Percentiles rank a stretch among this genome's conserved stretches.
Evolutionary conservation across 2,329 filamentous ascomycete genomes (phyloP).

Genomic region (Aureobasidium melanogenum): DNA sequence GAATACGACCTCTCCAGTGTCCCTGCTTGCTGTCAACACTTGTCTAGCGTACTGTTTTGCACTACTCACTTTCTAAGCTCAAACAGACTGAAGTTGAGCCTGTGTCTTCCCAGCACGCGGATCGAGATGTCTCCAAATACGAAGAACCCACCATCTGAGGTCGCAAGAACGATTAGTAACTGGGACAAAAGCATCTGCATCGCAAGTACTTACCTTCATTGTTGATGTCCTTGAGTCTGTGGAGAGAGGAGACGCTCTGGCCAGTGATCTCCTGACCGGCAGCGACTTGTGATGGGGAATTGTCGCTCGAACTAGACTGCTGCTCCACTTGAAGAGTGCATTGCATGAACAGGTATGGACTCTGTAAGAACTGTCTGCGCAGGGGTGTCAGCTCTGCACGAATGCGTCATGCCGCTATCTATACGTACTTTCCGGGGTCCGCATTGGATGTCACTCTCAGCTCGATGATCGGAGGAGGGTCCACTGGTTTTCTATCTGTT

Average conservation of each 20-base stretch:
- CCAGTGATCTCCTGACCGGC: constrained; percentile 38
- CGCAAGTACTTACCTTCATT: constrained; percentile 44
- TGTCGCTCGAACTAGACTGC: constrained; percentile 32
- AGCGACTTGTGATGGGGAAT: neutral
- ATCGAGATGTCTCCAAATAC: constrained; percentile 85
- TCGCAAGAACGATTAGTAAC: neutral
- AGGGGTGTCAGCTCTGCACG: constrained; percentile 13
- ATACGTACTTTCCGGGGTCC: constrained; percentile 52
- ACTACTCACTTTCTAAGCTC: constrained; percentile 53
- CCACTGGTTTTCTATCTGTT: constrained; percentile 73
- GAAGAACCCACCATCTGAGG: constrained; percentile 70
- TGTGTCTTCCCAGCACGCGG: constrained; percentile 61
- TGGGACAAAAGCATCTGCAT: neutral
- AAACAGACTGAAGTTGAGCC: constrained; percentile 69
- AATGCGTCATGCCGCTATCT: neutral
- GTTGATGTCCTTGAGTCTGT: constrained; percentile 68
- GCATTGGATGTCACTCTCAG: constrained; percentile 44
- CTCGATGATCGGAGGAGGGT: constrained; percentile 78
- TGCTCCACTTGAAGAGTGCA: constrained; percentile 47
- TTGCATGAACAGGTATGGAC: constrained; percentile 56
- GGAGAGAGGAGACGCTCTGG: constrained; percentile 69
- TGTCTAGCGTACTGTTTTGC: neutral
- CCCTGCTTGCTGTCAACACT: constrained; percentile 18
- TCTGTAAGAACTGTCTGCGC: constrained; percentile 51
- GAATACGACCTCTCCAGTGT: constrained; percentile 37